Percentiles rank a stretch among this genome's conserved stretches.
These are phyloP conservation scores for Chlorella ohadii DNA, from an alignment of 139 green algal genomes.

Conservation along the genomic window DNA sequence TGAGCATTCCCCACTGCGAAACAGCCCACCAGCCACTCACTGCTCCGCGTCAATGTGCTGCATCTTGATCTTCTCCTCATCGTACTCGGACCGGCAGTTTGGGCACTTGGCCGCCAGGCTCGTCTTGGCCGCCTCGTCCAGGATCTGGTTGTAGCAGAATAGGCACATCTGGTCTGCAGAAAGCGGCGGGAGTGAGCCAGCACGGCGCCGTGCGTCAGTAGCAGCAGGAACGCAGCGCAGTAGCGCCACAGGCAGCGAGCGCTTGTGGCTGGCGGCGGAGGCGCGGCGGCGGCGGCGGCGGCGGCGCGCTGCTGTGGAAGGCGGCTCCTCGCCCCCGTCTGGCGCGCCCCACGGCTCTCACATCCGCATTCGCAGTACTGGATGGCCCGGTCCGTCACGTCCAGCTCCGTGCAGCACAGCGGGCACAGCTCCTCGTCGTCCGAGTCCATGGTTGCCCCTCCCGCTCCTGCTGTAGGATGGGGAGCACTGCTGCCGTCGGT, in stretches of 20 bases:
- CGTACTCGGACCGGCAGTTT: slow-evolving; percentile 83
- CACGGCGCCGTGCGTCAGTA: background rate
- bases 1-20: background rate
- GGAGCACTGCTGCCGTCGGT: too few species aligned
- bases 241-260: background rate
- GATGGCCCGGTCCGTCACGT: slow-evolving; percentile 82
- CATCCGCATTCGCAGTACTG: slow-evolving; percentile 85
- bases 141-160: slow-evolving; percentile 88
- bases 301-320: background rate
- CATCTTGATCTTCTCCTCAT: slow-evolving; percentile 81
- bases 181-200: too few species aligned
- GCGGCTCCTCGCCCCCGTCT: background rate
- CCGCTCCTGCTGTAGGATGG: too few species aligned
- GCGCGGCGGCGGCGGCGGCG: background rate
- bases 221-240: background rate
- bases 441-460: slow-evolving; percentile 21
- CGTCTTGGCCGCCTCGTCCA: slow-evolving; percentile 83
- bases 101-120: slow-evolving; percentile 75
- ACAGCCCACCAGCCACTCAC: slow-evolving; percentile 26
- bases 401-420: slow-evolving; percentile 82
- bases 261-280: background rate
- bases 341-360: slow-evolving; percentile 2
- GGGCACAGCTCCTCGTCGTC: slow-evolving; percentile 64
- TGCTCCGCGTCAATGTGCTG: slow-evolving; percentile 49
- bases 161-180: slow-evolving; percentile 68